Base-by-base conservation (phyloP, 2,329 filamentous ascomycete species). In the Neofusicoccum parvum region DNA sequence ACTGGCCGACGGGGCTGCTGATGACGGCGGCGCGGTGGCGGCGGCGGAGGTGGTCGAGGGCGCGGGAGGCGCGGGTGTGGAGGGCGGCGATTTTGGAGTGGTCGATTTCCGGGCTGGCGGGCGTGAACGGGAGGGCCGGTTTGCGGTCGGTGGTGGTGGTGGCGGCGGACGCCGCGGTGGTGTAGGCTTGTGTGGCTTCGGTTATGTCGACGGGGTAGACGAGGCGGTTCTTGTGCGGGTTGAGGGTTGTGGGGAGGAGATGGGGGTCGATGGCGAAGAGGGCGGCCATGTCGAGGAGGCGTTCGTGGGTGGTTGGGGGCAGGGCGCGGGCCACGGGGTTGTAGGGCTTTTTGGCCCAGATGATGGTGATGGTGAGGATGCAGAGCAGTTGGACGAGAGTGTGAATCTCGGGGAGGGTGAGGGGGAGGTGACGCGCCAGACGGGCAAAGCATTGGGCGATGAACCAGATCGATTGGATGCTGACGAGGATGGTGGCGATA, bases 381-480 rank as follows among this genome's bases (percentile, higher is more conserved):
- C 76, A 79, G 7, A 73, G 53, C 4, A 78, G 74, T 67, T 79
- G 76, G 0, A 70, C 72, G 36, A 77, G 66, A 1, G 75, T 76
- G 65, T 77, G 73, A 0, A 80, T 54, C 53, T 81, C 78, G 1
- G 81, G 67, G 3, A 81, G 70, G 0, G 72, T 75, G 0, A 81
- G 48, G 0, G 80, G 77, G 0, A 82, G 68, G 1, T 72, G 68
- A 15, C 75, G 68, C 0, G 67, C 66, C 2, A 71, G 68, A 1
- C 80, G 72, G 12, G 71, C 73, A 7, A 79, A 68, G 51, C 71
- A 73, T 65, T 81, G 75, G 0, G 77, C 49, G 0, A 74, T 54
- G 70, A 82, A 79, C 78, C 79, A 82, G 3, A 67, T 66, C 0
- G 77, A 75, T 64, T 82, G 80, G 2, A 78, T 62, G 23, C 76